phyloP scores from a whole-genome alignment of 371 early-diverging fungal species.

The Umbelopsis sp. region DNA sequence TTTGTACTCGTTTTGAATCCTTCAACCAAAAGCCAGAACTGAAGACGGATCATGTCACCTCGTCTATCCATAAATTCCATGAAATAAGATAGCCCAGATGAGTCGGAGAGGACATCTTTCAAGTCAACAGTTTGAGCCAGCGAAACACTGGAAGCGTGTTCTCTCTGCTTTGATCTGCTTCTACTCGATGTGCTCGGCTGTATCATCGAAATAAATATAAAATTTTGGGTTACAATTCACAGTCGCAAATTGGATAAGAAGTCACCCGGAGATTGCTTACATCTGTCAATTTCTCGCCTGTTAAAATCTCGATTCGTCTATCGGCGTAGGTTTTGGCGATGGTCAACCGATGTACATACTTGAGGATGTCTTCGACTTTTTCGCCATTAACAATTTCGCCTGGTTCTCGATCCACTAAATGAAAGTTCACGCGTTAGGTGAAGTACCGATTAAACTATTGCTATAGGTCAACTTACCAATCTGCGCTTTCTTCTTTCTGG shows the following conservation, averaged over 20 bases:
- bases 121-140: constrained; percentile 28
- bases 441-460: neutral
- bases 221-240: neutral
- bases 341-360: constrained; percentile 74
- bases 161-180: constrained; percentile 24
- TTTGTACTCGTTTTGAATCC: constrained; percentile 55
- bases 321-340: constrained; percentile 78
- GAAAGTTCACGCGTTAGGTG: constrained; percentile 6
- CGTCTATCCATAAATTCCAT: constrained; percentile 83
- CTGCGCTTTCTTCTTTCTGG: constrained; percentile 66
- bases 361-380: constrained; percentile 74
- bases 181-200: constrained; percentile 27
- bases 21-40: constrained; percentile 80
- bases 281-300: constrained; percentile 44
- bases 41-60: constrained; percentile 66
- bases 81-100: constrained; percentile 74
- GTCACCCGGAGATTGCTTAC: neutral
- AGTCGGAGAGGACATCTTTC: constrained; percentile 65
- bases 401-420: constrained; percentile 61
- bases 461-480: constrained; percentile 40
- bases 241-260: neutral
- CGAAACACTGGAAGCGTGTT: constrained; percentile 13
- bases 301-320: constrained; percentile 67
- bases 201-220: neutral
- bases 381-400: constrained; percentile 82